phyloP scores from a whole-genome alignment of 768 basidiomycete genomes.

The Hortiboletus campestris region DNA sequence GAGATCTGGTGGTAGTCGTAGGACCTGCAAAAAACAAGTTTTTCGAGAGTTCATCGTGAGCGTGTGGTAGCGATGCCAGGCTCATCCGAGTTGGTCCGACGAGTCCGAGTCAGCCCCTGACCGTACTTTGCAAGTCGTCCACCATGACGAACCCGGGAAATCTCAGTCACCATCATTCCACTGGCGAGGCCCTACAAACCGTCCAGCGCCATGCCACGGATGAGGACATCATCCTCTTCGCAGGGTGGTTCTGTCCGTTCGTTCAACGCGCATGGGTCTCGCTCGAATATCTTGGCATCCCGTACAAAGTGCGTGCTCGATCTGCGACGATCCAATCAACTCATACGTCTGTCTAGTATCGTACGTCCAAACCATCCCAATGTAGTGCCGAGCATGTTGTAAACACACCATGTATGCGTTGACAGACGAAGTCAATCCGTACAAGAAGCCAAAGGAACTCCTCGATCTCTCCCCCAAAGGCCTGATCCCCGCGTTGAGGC shows the following conservation, averaged over 20 bases:
- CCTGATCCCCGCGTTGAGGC: slow-evolving; percentile 67
- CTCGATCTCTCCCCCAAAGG: slow-evolving; percentile 83
- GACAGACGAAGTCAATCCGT: slow-evolving; percentile 77
- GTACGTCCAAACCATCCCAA: slow-evolving; percentile 25
- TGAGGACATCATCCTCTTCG: slow-evolving; percentile 65
- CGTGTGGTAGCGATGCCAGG: background rate
- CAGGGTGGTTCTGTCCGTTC: slow-evolving; percentile 76
- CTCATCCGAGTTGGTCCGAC: too few relatives aligned
- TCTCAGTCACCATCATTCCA: slow-evolving; percentile 40
- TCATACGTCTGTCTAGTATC: slow-evolving; percentile 32
- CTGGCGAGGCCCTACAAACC: slow-evolving; percentile 55
- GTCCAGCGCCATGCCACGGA: slow-evolving; percentile 46
- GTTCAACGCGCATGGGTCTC: slow-evolving; percentile 81
- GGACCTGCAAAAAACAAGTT: slow-evolving; percentile 13
- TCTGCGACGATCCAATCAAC: background rate
- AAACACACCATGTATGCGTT: background rate
- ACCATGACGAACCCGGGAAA: slow-evolving; percentile 38
- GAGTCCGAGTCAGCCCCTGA: background rate
- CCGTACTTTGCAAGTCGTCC: background rate
- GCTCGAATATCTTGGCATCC: slow-evolving; percentile 65
- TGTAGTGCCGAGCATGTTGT: background rate
- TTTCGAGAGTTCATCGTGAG: slow-evolving; percentile 7
- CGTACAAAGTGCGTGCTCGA: slow-evolving; percentile 57
- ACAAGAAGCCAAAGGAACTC: slow-evolving; percentile 76
- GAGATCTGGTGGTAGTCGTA: slow-evolving; percentile 22